Evolutionary conservation across 31 red algal species (phyloP), one percentile per base, ranked within the genome.

Genomic region (Odonthalia washingtoniensis): DNA sequence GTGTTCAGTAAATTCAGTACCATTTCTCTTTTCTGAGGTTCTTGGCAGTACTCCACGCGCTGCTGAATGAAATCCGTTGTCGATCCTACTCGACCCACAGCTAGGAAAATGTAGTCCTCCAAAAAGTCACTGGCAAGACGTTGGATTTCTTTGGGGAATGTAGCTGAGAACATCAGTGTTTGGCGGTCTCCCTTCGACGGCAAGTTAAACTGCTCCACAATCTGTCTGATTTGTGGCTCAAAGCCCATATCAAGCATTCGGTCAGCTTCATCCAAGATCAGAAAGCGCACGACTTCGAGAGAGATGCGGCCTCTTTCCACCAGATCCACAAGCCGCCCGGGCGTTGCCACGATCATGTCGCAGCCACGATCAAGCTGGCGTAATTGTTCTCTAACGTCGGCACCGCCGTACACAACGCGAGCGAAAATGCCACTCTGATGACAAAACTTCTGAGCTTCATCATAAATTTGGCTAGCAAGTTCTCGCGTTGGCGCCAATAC

Each of bases 241-340:
- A 99, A 99, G 44, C 97, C 97, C 97, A 99, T 99, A 79, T 99
- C 97, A 57, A 99, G 86, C 97, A 99, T 99, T 5, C 97, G 91
- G 83, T 99, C 97, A 40, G 94, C 97, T 80, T 99, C 97, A 49
- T 99, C 97, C 0, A 99, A 84, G 53, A 91, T 99, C 3, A 99
- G 85, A 72, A 99, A 96, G 28, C 66, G 60, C 36, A 99, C 84
- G 45, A 78, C 88, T 65, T 92, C 92, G 0, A 99, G 78, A 1
- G 85, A 92, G 42, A 99, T 92, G 53, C 86, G 81, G 17, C 97
- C 97, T 52, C 97, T 84, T 46, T 96, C 90, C 21, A 99, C 91
- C 85, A 96, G 92, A 60, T 99, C 97, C 18, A 99, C 88, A n/a
- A 99, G 91, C 36, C 97, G 91, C 1, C 97, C 97, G 0, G 97